Base-by-base conservation (phyloP, 768 basidiomycete species). In the Pseudohyphozyma bogoriensis region DNA sequence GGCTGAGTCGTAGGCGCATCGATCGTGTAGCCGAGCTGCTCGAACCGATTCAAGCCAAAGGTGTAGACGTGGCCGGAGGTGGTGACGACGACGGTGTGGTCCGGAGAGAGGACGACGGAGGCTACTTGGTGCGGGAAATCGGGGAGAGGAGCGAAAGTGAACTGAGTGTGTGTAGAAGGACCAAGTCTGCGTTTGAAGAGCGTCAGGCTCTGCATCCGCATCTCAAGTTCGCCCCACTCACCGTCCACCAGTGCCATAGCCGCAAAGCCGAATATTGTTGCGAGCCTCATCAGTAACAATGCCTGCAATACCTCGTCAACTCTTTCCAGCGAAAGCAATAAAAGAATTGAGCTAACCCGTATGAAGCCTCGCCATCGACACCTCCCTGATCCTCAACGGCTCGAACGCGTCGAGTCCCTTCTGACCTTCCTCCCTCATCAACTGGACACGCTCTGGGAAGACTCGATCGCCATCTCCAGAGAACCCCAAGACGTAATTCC, bases 61-160 rank as follows among this genome's bases (percentile, higher is more conserved):
- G 84, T 89, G 40, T 85, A 81, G 4, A 96, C 82, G 69, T 91
- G 88, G 6, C 93, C 91, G 0, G 79, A 72, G 29, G 77, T 80
- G 0, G 90, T 92, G 32, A 97, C 76, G 1, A 83, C 86, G 32
- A 97, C 81, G 0, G 92, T 92, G 71, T 97, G 95, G 69, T 99
- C 95, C 72, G 93, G 93, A 15, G 89, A 92, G 10, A 91, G 77
- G 0, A 90, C 89, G 29, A 96, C 80, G 18, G 82, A 76, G 9
- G 78, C 74, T 33, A 91, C 79, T 32, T 66, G 63, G 40, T 82
- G 77, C 1, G 80, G 74, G 46, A 85, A 77, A 33, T 82, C 80
- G 1, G 79, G 70, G 20, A 87, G 72, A 1, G 84, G 81, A 44
- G 79, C 79, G 33, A 90, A 78, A 16, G 78, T 77, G 63, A 85